phyloP scores from a whole-genome alignment of 2,329 filamentous ascomycete genomes.

The Penicillium olsonii region DNA sequence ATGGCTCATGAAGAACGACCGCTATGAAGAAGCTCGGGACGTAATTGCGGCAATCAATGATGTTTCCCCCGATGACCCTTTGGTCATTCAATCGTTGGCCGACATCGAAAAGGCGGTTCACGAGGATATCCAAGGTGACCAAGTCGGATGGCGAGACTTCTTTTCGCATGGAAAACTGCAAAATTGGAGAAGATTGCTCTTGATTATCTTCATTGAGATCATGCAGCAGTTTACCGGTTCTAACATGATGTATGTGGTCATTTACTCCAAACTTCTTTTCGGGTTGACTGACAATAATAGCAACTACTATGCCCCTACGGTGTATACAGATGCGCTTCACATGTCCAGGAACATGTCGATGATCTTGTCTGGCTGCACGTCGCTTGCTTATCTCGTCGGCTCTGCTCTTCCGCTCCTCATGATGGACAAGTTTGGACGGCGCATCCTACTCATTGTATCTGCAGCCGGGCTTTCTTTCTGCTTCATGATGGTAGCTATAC shows the following conservation, averaged over 20 bases:
- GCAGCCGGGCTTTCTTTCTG: slow-evolving; percentile 43
- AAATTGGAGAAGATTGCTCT: slow-evolving; percentile 30
- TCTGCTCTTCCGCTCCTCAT: slow-evolving; percentile 42
- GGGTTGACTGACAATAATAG: not conserved
- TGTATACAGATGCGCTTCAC: slow-evolving; percentile 40
- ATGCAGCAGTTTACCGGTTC: slow-evolving; percentile 36
- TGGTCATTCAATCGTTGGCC: slow-evolving; percentile 17
- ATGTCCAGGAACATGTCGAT: slow-evolving; percentile 50
- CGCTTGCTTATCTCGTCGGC: slow-evolving; percentile 41
- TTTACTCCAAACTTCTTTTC: not conserved
- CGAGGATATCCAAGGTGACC: slow-evolving; percentile 28
- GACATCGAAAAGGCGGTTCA: slow-evolving; percentile 25
- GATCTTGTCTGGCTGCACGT: slow-evolving; percentile 51
- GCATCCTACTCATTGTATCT: slow-evolving; percentile 40
- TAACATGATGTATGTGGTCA: slow-evolving; percentile 28
- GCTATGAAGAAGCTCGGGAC: slow-evolving; percentile 25
- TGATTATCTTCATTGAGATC: slow-evolving; percentile 33
- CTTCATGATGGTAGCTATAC: slow-evolving; percentile 42
- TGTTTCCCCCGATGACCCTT: slow-evolving; percentile 8
- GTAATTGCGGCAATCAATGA: slow-evolving; percentile 26
- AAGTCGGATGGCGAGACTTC: slow-evolving; percentile 35
- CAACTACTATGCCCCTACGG: slow-evolving; percentile 40
- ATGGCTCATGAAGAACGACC: slow-evolving; percentile 32
- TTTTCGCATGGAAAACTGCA: slow-evolving; percentile 31
- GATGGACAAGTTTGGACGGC: slow-evolving; percentile 44